Conservation (phyloP, 768 basidiomycete species). For the Suillus occidentalis region DNA sequence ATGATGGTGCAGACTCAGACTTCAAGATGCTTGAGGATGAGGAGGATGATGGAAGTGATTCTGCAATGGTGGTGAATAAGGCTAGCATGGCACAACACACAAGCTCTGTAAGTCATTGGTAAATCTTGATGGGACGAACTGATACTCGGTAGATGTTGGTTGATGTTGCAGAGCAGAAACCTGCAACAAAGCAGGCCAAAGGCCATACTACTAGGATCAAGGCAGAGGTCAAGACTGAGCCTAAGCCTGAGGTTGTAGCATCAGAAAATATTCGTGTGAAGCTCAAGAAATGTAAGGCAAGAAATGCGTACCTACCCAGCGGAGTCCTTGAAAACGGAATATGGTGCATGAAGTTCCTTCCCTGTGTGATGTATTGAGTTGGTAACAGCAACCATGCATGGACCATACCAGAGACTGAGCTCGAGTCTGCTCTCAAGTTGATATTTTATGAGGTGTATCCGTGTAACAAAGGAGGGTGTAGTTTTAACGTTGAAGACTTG, state of each 20-base stretch:
- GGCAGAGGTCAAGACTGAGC: not conserved
- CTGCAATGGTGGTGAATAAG: not conserved
- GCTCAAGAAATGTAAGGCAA: not conserved
- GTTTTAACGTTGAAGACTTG: slow-evolving; percentile 1
- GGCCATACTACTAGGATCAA: not conserved
- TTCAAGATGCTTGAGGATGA: not conserved
- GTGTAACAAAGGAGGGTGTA: not conserved
- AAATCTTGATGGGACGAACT: not conserved
- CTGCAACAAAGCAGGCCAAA: not conserved
- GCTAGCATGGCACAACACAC: not conserved
- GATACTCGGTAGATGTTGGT: not conserved
- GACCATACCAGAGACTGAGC: slow-evolving; percentile 8
- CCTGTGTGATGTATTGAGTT: slow-evolving; percentile 8
- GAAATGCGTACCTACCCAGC: not conserved
- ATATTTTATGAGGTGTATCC: slow-evolving; percentile 12
- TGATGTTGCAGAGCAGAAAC: not conserved
- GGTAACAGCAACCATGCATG: slow-evolving; percentile 8
- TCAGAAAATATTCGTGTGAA: not conserved
- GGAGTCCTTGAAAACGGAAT: not conserved
- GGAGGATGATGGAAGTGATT: not conserved
- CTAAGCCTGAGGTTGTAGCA: not conserved
- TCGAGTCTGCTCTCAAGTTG: not conserved
- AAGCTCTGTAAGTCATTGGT: not conserved
- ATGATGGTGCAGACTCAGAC: not conserved
- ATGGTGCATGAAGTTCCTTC: slow-evolving; percentile 5